These are phyloP conservation scores for Coniochaeta sp. DNA, from an alignment of 2,329 filamentous ascomycete species.

Conservation along the genomic window DNA sequence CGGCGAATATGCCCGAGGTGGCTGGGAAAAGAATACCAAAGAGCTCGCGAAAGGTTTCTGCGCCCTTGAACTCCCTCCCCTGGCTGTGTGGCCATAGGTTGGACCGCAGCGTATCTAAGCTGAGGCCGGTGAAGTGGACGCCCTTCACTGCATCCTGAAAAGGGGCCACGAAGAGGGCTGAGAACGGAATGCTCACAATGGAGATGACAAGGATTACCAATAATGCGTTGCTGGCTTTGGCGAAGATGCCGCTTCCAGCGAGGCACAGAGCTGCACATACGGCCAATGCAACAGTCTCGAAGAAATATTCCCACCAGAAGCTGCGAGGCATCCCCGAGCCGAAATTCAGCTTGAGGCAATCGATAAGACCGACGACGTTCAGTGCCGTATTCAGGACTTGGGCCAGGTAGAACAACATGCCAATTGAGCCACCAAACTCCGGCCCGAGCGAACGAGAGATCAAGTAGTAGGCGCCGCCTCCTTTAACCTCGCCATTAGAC, in stretches of 20 bases:
- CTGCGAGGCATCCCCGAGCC: conserved; percentile 59
- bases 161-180: conserved; percentile 59
- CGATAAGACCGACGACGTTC: conserved; percentile 79
- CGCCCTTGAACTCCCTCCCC: conserved; percentile 52
- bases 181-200: conserved; percentile 75
- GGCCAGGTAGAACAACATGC: conserved; percentile 85
- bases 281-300: conserved; percentile 63
- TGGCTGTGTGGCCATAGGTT: conserved; percentile 67
- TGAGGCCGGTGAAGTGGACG: conserved; percentile 74
- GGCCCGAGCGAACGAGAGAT: conserved; percentile 81
- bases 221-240: conserved; percentile 70
- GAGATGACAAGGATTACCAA: conserved; percentile 63
- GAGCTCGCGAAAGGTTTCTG: conserved; percentile 68
- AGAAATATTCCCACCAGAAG: conserved; percentile 71
- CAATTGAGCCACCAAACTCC: conserved; percentile 84
- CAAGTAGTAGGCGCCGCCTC: conserved; percentile 81
- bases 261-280: conserved; percentile 70
- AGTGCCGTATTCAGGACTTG: conserved; percentile 79
- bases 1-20: conserved; percentile 56
- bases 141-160: conserved; percentile 56
- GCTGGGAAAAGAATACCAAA: conserved; percentile 83
- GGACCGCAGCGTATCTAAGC: conserved; percentile 58
- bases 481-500: conserved; percentile 81
- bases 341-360: conserved; percentile 73
- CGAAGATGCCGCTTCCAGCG: conserved; percentile 72